phyloP scores from a whole-genome alignment of 2,329 filamentous ascomycete genomes.

The Chaetomiaceae sp. region DNA sequence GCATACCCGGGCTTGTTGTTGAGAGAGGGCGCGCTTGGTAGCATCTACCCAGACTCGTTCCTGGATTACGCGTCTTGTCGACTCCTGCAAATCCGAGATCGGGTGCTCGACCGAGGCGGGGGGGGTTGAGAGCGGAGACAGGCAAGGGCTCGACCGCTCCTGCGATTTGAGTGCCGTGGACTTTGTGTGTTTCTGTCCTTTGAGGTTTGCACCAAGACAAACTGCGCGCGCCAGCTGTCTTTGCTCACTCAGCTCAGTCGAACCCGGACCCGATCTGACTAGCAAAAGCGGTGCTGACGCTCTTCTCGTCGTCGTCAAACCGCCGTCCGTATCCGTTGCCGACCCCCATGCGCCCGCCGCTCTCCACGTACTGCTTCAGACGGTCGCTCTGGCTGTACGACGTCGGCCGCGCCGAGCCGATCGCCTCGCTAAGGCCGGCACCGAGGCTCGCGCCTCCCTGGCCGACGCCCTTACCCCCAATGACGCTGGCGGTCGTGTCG shows the following conservation, averaged over 20 bases:
- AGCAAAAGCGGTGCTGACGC: slow-evolving; percentile 92
- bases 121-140: slow-evolving; percentile 4
- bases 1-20: not conserved
- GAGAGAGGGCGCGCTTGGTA: not conserved
- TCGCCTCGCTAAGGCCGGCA: slow-evolving; percentile 69
- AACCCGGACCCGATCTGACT: slow-evolving; percentile 71
- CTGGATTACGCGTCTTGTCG: not conserved
- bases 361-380: slow-evolving; percentile 90
- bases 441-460: slow-evolving; percentile 85
- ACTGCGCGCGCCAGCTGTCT: slow-evolving; percentile 13
- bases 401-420: slow-evolving; percentile 58
- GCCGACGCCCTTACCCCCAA: slow-evolving; percentile 68
- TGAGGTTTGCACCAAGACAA: slow-evolving; percentile 16
- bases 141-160: slow-evolving; percentile 1
- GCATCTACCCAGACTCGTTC: slow-evolving; percentile 8
- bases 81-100: slow-evolving; percentile 6
- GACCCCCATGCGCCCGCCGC: slow-evolving; percentile 63
- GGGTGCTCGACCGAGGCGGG: slow-evolving; percentile 14
- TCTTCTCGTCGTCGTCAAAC: slow-evolving; percentile 90
- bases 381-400: slow-evolving; percentile 79
- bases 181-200: slow-evolving; percentile 13
- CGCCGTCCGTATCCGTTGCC: slow-evolving; percentile 65
- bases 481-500: slow-evolving; percentile 73
- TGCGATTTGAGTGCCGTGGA: slow-evolving; percentile 1
- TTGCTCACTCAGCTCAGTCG: slow-evolving; percentile 39